A percentile compares a stretch with the other conserved stretches of the same genome.
phyloP scores from a whole-genome alignment of 345 rosid genomes.

The Ceriops tagal region DNA sequence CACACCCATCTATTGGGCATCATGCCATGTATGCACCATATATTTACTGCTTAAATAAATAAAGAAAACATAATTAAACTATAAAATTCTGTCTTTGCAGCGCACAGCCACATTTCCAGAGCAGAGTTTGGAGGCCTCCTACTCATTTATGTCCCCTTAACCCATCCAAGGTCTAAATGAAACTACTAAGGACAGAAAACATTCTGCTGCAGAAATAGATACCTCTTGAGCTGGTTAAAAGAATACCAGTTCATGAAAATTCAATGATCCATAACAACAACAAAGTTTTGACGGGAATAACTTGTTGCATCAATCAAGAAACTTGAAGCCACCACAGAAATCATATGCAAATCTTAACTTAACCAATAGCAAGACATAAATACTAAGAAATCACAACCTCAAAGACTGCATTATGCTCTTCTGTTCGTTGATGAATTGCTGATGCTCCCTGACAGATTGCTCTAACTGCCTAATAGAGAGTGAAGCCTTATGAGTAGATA shows the following conservation, averaged over 20 bases:
- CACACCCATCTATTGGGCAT: too few relatives aligned
- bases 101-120: too few relatives aligned
- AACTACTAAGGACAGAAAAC: too few relatives aligned
- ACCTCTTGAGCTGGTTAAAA: neutral
- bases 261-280: neutral
- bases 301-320: neutral
- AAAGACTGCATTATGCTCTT: slow-evolving; percentile 93
- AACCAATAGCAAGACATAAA: neutral
- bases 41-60: neutral
- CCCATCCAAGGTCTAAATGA: too few relatives aligned
- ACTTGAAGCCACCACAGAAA: too few relatives aligned
- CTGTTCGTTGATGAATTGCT: slow-evolving; percentile 60
- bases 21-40: neutral
- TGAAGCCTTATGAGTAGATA: slow-evolving; percentile 55
- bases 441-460: slow-evolving; percentile 57
- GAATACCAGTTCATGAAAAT: too few relatives aligned
- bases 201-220: too few relatives aligned
- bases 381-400: slow-evolving; percentile 47
- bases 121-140: too few relatives aligned
- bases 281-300: neutral
- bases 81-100: neutral
- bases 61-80: neutral
- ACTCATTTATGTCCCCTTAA: too few relatives aligned
- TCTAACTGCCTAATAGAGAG: slow-evolving; percentile 55
- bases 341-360: too few relatives aligned